Conservation (phyloP, 2,329 filamentous ascomycete genomes). For the Thermothelomyces thermophilus region DNA sequence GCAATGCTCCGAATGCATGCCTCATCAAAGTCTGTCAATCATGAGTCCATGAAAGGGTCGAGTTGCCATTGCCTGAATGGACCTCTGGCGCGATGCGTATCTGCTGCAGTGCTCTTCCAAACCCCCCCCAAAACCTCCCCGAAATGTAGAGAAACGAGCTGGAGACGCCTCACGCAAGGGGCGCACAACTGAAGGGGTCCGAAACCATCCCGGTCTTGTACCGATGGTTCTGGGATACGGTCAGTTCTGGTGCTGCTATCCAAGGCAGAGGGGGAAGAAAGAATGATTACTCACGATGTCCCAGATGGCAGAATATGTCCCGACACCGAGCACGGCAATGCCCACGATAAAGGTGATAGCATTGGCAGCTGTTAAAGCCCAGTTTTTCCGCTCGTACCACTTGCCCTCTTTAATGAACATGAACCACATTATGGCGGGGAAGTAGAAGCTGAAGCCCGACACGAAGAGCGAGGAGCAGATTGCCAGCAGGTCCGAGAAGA, state of each 20-base stretch:
- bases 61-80: constrained; percentile 7
- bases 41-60: constrained; percentile 1
- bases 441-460: constrained; percentile 39
- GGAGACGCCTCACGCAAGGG: not conserved
- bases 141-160: not conserved
- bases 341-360: constrained; percentile 23
- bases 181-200: constrained; percentile 22
- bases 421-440: constrained; percentile 32
- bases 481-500: constrained; percentile 62
- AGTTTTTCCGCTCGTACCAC: constrained; percentile 26
- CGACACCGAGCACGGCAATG: constrained; percentile 25
- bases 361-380: constrained; percentile 19
- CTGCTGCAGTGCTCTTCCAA: not conserved
- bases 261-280: not conserved
- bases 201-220: constrained; percentile 16
- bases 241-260: not conserved
- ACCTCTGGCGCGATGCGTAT: not conserved
- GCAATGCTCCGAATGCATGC: not conserved
- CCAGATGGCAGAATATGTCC: constrained; percentile 26
- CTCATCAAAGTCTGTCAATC: constrained; percentile 9
- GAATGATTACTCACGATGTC: constrained; percentile 26
- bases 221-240: constrained; percentile 8
- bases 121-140: not conserved
- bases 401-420: constrained; percentile 29
- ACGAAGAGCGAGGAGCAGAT: constrained; percentile 46